Evolutionary conservation across 176 grass and related monocot species (phyloP).

Genomic region (Oryza punctata): DNA sequence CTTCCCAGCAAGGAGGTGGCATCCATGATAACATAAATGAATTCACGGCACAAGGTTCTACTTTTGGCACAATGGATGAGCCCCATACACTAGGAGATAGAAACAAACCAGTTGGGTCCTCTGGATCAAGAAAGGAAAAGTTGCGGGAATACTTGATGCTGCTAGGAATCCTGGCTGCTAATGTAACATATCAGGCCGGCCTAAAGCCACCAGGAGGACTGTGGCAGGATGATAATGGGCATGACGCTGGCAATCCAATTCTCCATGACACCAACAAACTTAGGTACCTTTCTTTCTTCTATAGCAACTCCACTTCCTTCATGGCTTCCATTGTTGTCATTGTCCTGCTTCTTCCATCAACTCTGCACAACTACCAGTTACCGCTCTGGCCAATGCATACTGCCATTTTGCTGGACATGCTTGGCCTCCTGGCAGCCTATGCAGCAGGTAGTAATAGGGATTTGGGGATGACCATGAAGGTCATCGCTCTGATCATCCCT

Average conservation of each 20-base stretch:
- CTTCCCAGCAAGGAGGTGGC: no score
- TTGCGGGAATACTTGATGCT: neutral
- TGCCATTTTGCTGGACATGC: constrained; percentile 24
- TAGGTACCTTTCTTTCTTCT: constrained; percentile 34
- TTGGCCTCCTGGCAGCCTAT: constrained; percentile 42
- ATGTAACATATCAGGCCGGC: constrained; percentile 41
- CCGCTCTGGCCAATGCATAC: neutral
- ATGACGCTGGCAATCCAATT: constrained; percentile 9
- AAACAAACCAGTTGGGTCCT: no score
- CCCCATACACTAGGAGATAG: no score
- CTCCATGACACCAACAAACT: neutral
- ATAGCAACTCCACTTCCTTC: constrained; percentile 33
- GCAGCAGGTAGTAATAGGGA: constrained; percentile 35
- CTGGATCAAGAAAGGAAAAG: neutral
- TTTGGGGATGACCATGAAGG: neutral
- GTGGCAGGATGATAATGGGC: constrained; percentile 31
- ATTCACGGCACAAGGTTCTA: no score
- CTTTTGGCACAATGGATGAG: no score
- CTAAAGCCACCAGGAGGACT: constrained; percentile 40
- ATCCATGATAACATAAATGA: no score
- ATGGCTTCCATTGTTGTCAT: constrained; percentile 33
- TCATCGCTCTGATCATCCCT: constrained; percentile 6
- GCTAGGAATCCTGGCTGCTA: neutral
- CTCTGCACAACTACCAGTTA: neutral
- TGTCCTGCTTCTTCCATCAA: constrained; percentile 23